Percentiles rank a stretch among this genome's conserved stretches.
Conservation (phyloP, 2,329 filamentous ascomycete genomes). For the Neonectria punicea region DNA sequence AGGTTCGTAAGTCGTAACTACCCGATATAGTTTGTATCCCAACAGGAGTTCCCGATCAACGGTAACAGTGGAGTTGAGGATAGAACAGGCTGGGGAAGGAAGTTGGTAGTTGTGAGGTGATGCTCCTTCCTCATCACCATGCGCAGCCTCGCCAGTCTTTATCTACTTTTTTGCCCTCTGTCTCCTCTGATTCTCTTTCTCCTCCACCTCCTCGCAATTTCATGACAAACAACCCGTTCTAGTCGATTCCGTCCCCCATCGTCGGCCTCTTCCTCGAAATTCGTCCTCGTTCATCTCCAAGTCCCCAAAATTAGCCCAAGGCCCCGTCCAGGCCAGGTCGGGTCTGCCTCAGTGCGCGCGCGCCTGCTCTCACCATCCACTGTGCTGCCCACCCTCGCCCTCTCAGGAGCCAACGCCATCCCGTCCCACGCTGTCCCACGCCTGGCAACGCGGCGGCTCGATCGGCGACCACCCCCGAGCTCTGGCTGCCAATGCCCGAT, state of each 20-base stretch:
- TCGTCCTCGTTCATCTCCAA: slow-evolving; percentile 17
- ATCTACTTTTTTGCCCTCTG: slow-evolving; percentile 17
- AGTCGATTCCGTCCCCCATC: slow-evolving; percentile 1
- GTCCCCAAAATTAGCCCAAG: slow-evolving; percentile 24
- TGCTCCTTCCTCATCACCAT: slow-evolving; percentile 11
- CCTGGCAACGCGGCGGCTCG: slow-evolving; percentile 13
- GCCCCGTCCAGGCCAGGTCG: slow-evolving; percentile 8
- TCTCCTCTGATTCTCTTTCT: background rate
- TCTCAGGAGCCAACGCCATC: slow-evolving; percentile 15
- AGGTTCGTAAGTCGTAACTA: background rate
- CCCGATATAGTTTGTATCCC: background rate
- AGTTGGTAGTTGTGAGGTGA: slow-evolving; percentile 15
- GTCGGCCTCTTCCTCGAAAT: slow-evolving; percentile 2
- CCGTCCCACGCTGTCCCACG: slow-evolving; percentile 16
- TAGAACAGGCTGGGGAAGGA: slow-evolving; percentile 2
- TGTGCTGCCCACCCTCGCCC: slow-evolving; percentile 11
- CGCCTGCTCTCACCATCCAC: slow-evolving; percentile 24
- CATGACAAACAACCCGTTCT: slow-evolving; percentile 1
- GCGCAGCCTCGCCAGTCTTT: slow-evolving; percentile 18
- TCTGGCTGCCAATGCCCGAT: slow-evolving; percentile 23
- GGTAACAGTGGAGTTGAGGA: background rate
- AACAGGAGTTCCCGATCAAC: slow-evolving; percentile 22
- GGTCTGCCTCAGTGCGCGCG: slow-evolving; percentile 26
- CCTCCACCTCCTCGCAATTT: slow-evolving; percentile 1
- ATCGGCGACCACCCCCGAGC: slow-evolving; percentile 17